Evolutionary conservation across 768 basidiomycete species (phyloP).

Genomic region (Mycena chlorophos): DNA sequence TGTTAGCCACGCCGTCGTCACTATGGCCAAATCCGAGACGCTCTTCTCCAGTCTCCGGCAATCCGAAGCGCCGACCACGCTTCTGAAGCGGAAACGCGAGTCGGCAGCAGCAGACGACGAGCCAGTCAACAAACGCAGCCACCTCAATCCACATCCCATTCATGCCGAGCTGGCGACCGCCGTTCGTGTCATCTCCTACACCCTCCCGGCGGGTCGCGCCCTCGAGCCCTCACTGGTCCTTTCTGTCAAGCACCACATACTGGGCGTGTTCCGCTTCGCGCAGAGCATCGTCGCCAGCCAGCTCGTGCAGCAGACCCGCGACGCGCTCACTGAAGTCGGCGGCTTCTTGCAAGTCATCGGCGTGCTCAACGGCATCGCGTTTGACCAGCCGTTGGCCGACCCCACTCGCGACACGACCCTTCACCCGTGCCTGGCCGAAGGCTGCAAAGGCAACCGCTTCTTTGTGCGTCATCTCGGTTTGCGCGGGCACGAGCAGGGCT

Average conservation of each 20-base stretch:
- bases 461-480: conserved; percentile 71
- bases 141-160: conserved; percentile 44
- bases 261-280: conserved; percentile 77
- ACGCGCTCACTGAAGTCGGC: conserved; percentile 69
- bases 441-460: conserved; percentile 66
- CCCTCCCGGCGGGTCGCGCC: conserved; percentile 39
- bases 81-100: conserved; percentile 76
- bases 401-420: conserved; percentile 64
- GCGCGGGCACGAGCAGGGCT: conserved; percentile 62
- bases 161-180: conserved; percentile 61
- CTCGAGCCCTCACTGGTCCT: conserved; percentile 61
- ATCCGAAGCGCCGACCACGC: conserved; percentile 60
- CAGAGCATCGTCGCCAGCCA: conserved; percentile 37
- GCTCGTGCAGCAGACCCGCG: conserved; percentile 57
- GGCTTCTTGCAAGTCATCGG: conserved; percentile 84
- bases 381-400: conserved; percentile 43
- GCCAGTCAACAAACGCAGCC: conserved; percentile 31
- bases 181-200: conserved; percentile 52
- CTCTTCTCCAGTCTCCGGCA: conserved; percentile 67
- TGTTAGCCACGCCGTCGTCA: conserved; percentile 62
- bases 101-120: conserved; percentile 39
- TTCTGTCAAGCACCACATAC: conserved; percentile 71
- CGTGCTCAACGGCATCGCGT: conserved; percentile 76
- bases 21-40: conserved; percentile 61
- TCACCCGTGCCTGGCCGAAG: conserved; percentile 70